Evolutionary conservation across 257 asterid genomes (phyloP).

Genomic region (Phtheirospermum japonicum): DNA sequence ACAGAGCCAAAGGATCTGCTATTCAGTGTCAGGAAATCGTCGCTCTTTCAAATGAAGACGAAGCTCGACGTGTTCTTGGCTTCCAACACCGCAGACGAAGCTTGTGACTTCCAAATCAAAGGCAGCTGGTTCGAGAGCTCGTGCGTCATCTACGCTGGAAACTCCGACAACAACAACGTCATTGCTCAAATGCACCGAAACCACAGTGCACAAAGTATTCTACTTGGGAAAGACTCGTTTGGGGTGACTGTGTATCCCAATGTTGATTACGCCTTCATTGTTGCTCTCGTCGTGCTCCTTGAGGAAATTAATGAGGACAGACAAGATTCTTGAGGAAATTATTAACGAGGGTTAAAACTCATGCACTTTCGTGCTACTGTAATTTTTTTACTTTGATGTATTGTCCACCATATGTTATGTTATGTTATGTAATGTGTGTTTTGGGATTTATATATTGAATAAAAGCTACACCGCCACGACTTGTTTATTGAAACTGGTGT

Average conservation of each 20-base stretch:
- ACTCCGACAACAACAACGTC: conserved; percentile 40
- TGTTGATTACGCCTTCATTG: conserved; percentile 80
- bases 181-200: conserved; percentile 84
- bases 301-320: conserved; percentile 68
- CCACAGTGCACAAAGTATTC: conserved; percentile 46
- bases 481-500: no score
- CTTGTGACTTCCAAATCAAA: conserved; percentile 56
- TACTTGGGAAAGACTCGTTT: conserved; percentile 69
- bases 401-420: no score
- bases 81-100: conserved; percentile 36
- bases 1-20: conserved; percentile 41
- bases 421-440: no score
- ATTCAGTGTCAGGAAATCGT: conserved; percentile 55
- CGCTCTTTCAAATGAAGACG: conserved; percentile 47
- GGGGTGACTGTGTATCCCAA: conserved; percentile 72
- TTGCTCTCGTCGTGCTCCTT: conserved; percentile 66
- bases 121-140: conserved; percentile 67
- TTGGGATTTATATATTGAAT: no score
- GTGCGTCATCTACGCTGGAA: conserved; percentile 50
- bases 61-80: conserved; percentile 57
- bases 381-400: no score
- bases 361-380: no score
- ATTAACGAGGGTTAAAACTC: not conserved
- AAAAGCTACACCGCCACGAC: no score
- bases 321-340: not conserved